These are phyloP conservation scores for Amanita inopinata DNA, from an alignment of 768 basidiomycete species.

Conservation along the genomic window DNA sequence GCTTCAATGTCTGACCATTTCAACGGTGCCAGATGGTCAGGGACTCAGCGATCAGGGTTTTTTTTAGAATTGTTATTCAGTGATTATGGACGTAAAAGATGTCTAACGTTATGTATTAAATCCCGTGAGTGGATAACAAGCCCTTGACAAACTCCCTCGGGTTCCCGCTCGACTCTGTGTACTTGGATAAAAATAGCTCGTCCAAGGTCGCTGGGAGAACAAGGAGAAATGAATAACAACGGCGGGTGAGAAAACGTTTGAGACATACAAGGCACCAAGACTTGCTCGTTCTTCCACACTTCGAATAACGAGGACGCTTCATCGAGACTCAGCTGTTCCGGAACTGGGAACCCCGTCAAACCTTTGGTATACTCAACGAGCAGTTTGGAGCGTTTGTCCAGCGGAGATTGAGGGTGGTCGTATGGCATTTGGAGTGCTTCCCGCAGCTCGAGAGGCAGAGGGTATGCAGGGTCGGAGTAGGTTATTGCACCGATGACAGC, in stretches of 20 bases:
- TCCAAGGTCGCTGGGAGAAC: slow-evolving; percentile 33
- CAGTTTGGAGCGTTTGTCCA: slow-evolving; percentile 40
- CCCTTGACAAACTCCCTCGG: slow-evolving; percentile 72
- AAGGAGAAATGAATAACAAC: slow-evolving; percentile 2
- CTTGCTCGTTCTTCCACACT: slow-evolving; percentile 58
- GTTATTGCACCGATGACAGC: slow-evolving; percentile 66
- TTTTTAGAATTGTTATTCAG: no score
- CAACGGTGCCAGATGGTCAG: no score
- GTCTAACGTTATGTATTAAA: slow-evolving; percentile 3
- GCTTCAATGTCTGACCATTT: no score
- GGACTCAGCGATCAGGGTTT: no score
- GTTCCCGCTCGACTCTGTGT: slow-evolving; percentile 70
- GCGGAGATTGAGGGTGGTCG: slow-evolving; percentile 38
- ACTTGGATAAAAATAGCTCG: slow-evolving; percentile 71
- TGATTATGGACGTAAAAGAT: no score
- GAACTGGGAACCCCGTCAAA: slow-evolving; percentile 28
- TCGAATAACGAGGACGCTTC: slow-evolving; percentile 76
- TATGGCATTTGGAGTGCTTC: slow-evolving; percentile 45
- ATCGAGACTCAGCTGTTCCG: slow-evolving; percentile 44
- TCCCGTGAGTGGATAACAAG: slow-evolving; percentile 26
- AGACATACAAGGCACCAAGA: slow-evolving; percentile 40
- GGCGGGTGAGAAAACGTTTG: slow-evolving; percentile 2
- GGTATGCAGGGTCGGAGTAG: slow-evolving; percentile 47
- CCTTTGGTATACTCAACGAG: slow-evolving; percentile 47
- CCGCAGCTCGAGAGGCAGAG: slow-evolving; percentile 50